A percentile compares a stretch with the other conserved stretches of the same genome.
Conservation (phyloP, 2,329 filamentous ascomycete genomes). For the Beauveria sp. region DNA sequence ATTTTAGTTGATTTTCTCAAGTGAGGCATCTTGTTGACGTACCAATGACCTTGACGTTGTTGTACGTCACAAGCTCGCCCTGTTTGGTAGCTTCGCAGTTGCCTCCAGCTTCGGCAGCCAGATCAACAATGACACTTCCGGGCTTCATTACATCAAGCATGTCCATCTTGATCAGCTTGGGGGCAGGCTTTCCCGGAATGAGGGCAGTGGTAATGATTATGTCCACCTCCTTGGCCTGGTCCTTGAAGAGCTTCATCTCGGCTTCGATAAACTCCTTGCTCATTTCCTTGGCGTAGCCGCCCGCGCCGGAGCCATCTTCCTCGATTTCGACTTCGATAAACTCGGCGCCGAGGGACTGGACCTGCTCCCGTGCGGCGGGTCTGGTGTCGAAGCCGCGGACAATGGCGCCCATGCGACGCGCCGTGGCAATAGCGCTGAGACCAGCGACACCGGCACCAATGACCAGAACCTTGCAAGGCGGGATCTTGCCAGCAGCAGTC, state of each 20-base stretch:
- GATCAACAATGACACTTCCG: slow-evolving; percentile 79
- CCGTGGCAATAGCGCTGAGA: slow-evolving; percentile 79
- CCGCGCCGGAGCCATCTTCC: slow-evolving; percentile 76
- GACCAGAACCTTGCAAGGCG: slow-evolving; percentile 81
- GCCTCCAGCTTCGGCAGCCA: slow-evolving; percentile 80
- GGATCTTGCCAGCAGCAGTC: slow-evolving; percentile 84
- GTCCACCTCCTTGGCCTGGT: slow-evolving; percentile 80
- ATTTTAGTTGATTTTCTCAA: slow-evolving; percentile 17
- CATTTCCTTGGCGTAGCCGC: slow-evolving; percentile 91
- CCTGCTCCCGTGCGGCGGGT: slow-evolving; percentile 78
- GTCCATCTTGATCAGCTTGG: slow-evolving; percentile 72
- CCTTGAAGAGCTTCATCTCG: slow-evolving; percentile 86
- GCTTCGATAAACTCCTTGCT: slow-evolving; percentile 88
- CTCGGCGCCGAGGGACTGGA: slow-evolving; percentile 82
- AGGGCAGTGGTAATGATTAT: slow-evolving; percentile 91
- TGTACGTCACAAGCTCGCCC: slow-evolving; percentile 61
- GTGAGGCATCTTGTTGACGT: slow-evolving; percentile 19
- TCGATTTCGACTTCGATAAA: slow-evolving; percentile 81
- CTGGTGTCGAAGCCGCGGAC: slow-evolving; percentile 89
- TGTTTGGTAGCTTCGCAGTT: slow-evolving; percentile 79
- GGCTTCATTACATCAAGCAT: slow-evolving; percentile 84
- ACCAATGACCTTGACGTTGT: slow-evolving; percentile 81
- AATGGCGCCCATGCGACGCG: slow-evolving; percentile 78
- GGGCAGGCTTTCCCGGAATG: slow-evolving; percentile 76
- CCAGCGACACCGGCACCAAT: slow-evolving; percentile 88